Evolutionary conservation across 140 eudicot genomes (phyloP), one percentile per base, ranked within the genome.

Genomic region (Artemisia princeps): DNA sequence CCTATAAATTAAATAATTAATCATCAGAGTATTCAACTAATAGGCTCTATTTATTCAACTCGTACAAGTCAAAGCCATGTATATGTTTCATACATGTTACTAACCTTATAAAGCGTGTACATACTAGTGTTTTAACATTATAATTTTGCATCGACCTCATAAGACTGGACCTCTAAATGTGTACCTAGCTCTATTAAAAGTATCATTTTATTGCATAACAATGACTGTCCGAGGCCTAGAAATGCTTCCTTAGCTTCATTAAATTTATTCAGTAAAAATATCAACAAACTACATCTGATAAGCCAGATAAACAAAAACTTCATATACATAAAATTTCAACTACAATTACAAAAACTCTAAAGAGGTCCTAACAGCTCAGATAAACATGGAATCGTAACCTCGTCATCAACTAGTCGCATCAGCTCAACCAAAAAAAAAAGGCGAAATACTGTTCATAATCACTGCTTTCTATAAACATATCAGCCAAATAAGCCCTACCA

Each of bases 281-380:
- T 50, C 55, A 50, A 11, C 6, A 50, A 6, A 13, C n/a, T 50
- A 50, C 16, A 4, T 11, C 24, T 2, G 24, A 58, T 24, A 57
- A 57, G 2, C 1, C 40, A 58, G 15, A 58, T 58, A 24, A 11
- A 2, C 6, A 13, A n/a, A 50, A 11, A 1, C n/a, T 16, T n/a
- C 2, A 15, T 0, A 6, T n/a, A 3, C 23, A 20, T 20, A 20
- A 1, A 20, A 20, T 20, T 20, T 20, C 23, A 20, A 1, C 23
- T 20, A 20, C 23, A 20, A 20, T 4, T 14, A 53, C 58, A 15
- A 56, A 22, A 12, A 37, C 26, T 56, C 64, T 7, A 60, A 14
- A 14, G 1, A 60, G 6, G 65, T 64, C 68, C 78, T 56, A 74
- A 66, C n/a, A 56, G 50, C 68, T 55, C 64, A n/a, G 17, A 65